Evolutionary conservation across 306 rosid species (phyloP), one percentile per base, ranked within the genome.

Genomic region (Herpetospermum pedunculosum): DNA sequence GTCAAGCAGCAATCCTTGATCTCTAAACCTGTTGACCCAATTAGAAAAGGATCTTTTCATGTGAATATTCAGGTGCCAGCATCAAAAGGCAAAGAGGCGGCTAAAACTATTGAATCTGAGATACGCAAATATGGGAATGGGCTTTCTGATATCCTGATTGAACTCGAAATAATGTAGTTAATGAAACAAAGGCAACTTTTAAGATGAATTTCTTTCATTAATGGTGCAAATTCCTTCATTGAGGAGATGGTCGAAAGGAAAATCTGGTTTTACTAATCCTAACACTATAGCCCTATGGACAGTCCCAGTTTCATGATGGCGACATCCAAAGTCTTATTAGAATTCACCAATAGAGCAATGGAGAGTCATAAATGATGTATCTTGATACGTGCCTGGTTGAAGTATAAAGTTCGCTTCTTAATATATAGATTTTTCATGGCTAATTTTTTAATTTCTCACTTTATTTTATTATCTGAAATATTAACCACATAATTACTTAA

Each of bases 41-140:
- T 83, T 80, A 93, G 85, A 64, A 90, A 87, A 64, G 95, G 98
- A 77, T 94, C 98, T 10, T 89, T 88, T 77, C 97, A 91, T 60
- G 97, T 89, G 59, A 83, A 83, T 65, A 70, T 91, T 57, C 95
- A 96, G 6, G 90, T 84, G 77, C 87, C 90, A 55, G 82, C 81
- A 1, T 75, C 79, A 9, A 88, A 88, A 75, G 88, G 87, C 84
- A 79, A 80, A 8, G 81, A 74, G 75, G 80, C 88, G 26, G 88
- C 84, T 62, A 80, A 75, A 84, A 87, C 88, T 25, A 75, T 91
- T 80, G 88, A 86, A 85, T 83, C 95, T 4, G 93, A 88, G 81
- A 71, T 89, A 0, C 84, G 87, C 60, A 85, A 84, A 76, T 78
- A 83, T 0, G 78, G 81, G 64, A 78, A 80, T 62, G 77, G 83